phyloP scores from a whole-genome alignment of 208 protist species.

The Herpetomonas muscarum region DNA sequence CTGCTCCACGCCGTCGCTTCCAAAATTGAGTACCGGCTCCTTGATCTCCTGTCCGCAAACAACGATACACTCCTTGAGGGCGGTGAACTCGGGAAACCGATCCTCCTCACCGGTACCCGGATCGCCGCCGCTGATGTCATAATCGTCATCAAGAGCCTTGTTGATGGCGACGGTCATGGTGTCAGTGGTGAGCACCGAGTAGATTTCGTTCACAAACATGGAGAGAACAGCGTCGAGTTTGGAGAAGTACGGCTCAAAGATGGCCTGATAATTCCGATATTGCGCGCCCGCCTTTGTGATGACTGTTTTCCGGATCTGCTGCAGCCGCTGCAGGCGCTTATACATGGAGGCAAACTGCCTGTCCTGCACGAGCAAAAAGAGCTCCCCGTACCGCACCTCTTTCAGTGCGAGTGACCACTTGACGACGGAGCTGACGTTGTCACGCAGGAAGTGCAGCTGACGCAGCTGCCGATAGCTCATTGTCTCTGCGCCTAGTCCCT shows the following conservation, averaged over 20 bases:
- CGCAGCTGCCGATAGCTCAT: conserved; percentile 65
- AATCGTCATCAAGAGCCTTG: conserved; percentile 63
- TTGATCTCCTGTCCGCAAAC: conserved; percentile 65
- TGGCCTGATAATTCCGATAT: conserved; percentile 52
- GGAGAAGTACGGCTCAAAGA: conserved; percentile 88
- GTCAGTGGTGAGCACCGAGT: conserved; percentile 55
- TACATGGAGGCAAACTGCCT: conserved; percentile 62
- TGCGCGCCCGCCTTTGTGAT: conserved; percentile 50
- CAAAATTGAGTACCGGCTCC: conserved; percentile 42
- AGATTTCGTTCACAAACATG: conserved; percentile 67
- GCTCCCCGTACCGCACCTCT: conserved; percentile 72
- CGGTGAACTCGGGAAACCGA: conserved; percentile 41
- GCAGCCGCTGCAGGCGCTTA: conserved; percentile 51
- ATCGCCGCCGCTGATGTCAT: conserved; percentile 7
- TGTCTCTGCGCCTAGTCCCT: conserved; percentile 60
- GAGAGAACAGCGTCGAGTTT: conserved; percentile 72
- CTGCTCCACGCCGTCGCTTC: conserved; percentile 45
- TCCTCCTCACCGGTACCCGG: conserved; percentile 9
- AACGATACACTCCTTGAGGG: conserved; percentile 69
- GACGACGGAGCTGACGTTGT: conserved; percentile 80
- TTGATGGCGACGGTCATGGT: conserved; percentile 72
- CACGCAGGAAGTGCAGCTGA: conserved; percentile 70
- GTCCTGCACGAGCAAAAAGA: conserved; percentile 59
- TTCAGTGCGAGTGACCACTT: conserved; percentile 77
- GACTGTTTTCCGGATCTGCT: conserved; percentile 70